Evolutionary conservation across 176 grass and related monocot species (phyloP).

Genomic region (Hordeum vulgare): MorexV3_pseudomolecules_assembly NC_058521.1:295943384-295943883

Average conservation of each 20-base stretch:
- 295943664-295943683: slow-evolving; percentile 59
- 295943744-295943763: not conserved
- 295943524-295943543: slow-evolving; percentile 72
- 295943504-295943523: not conserved
- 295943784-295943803: not conserved
- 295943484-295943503: not conserved
- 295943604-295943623: not conserved
- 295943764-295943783: not conserved
- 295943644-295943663: not conserved
- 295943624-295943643: too few species aligned
- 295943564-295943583: slow-evolving; percentile 68
- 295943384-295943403: slow-evolving; percentile 94
- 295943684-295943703: slow-evolving; percentile 71
- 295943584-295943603: slow-evolving; percentile 30
- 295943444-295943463: not conserved
- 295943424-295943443: not conserved
- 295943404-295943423: slow-evolving; percentile 81
- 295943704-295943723: slow-evolving; percentile 89
- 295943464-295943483: too few species aligned
- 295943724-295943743: slow-evolving; percentile 61
- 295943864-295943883: too few species aligned
- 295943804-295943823: slow-evolving; percentile 39
- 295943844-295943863: too few species aligned
- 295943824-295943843: too few species aligned
- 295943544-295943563: slow-evolving; percentile 84